A percentile compares a stretch with the other conserved stretches of the same genome.
Conservation (phyloP, 192 early-diverging fungal genomes). For the Coemansia sp. region DNA sequence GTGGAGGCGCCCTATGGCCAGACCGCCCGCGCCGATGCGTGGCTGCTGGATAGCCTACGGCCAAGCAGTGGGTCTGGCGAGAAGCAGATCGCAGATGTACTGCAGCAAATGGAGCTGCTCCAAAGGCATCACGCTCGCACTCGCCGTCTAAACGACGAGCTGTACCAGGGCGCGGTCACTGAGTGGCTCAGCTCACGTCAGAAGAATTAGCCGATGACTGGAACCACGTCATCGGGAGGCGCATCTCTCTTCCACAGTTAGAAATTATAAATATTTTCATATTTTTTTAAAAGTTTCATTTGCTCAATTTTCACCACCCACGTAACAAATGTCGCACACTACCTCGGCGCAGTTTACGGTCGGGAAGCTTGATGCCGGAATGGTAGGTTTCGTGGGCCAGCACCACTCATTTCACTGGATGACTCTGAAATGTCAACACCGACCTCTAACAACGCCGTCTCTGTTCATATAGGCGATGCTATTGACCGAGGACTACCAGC, state of each 20-base stretch:
- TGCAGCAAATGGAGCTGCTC: conserved; percentile 42
- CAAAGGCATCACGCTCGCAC: conserved; percentile 49
- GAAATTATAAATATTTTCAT: not conserved
- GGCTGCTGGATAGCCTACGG: too few species aligned
- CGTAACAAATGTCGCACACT: conserved; percentile 35
- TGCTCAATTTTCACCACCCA: not conserved
- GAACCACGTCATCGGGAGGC: not conserved
- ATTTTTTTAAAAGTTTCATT: not conserved
- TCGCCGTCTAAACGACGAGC: conserved; percentile 56
- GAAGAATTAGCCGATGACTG: conserved; percentile 13
- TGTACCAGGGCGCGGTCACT: conserved; percentile 55
- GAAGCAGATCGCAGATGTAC: conserved; percentile 35
- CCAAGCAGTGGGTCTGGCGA: conserved; percentile 36
- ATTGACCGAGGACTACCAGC: conserved; percentile 96
- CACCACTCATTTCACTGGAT: not conserved
- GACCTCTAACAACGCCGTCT: not conserved
- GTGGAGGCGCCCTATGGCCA: too few species aligned
- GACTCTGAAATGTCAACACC: not conserved
- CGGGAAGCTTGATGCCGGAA: conserved; percentile 93
- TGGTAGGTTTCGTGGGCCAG: conserved; percentile 57
- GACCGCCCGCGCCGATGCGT: too few species aligned
- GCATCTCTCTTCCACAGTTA: not conserved
- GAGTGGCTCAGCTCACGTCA: conserved; percentile 47
- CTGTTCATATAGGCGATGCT: conserved; percentile 71
- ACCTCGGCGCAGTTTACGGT: conserved; percentile 75